Base-by-base conservation (phyloP, 179 eudicot genomes). In the Carnegiea gigantea region DNA sequence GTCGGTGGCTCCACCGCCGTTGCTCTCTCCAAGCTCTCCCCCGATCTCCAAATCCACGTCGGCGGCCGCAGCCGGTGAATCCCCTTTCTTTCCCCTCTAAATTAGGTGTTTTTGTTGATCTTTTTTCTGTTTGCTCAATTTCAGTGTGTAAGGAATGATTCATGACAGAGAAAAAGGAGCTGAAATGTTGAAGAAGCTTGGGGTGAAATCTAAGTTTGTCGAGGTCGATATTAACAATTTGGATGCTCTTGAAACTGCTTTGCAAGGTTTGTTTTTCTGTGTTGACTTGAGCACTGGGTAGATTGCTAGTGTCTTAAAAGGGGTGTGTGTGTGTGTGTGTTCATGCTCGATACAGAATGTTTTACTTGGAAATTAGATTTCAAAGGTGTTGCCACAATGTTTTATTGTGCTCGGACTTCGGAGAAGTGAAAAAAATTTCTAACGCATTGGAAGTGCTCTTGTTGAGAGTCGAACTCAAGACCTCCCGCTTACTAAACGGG, bases 1-100 rank as follows among this genome's bases (percentile, higher is more conserved):
- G 99, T 95, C 73, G 98, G 99, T 40, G 97, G 98, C 46, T 96
- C 99, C 36, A 93, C 98, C 73, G 99, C 98, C 53, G 26, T 88
- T 23, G 94, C 98, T 78, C 95, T 96, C 65, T 90, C 96, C 71
- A 85, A 81, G 6, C 82, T 94, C 65, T 92, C 89, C 30, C 97
- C 99, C 49, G 87, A 89, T 20, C 91, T 96, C 79, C 97, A 82
- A 13, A 88, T 94, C 83, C 54, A 77, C 62, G 81, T 96, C 64
- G 99, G 85, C 14, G 99, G 99, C 23, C 92, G 98, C 49, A 92
- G 90, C 86, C 88, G 92, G 99, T 94, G 73, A 38, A 1, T 2
- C 26, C 7, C 44, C 43, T 51, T 4, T 13, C 71, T 23, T 20
- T 2, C 57, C 44, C 23, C 24, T 13, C 20, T 11, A 6, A 5